Percentiles rank a stretch among this genome's conserved stretches.
phyloP scores from a whole-genome alignment of 805 yeast genomes.

The Candida germanica region DNA sequence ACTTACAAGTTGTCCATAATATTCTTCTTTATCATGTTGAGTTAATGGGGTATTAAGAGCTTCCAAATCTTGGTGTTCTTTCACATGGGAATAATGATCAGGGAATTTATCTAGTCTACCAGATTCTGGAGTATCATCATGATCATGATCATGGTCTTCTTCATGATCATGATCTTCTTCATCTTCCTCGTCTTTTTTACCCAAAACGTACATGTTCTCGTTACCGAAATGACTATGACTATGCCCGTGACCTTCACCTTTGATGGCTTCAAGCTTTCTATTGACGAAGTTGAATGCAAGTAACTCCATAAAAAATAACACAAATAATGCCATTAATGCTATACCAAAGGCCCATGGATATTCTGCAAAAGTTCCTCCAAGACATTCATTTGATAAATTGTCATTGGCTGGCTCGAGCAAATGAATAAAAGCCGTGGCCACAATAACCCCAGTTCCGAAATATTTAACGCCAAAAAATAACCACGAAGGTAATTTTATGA shows the following conservation, averaged over 20 bases:
- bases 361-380: constrained; percentile 54
- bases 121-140: neutral
- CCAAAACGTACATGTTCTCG: constrained; percentile 26
- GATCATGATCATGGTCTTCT: constrained; percentile 13
- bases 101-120: constrained; percentile 22
- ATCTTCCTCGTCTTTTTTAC: constrained; percentile 15
- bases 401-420: constrained; percentile 67
- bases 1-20: constrained; percentile 51
- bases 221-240: constrained; percentile 58
- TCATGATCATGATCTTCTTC: constrained; percentile 14
- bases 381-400: constrained; percentile 52
- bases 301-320: constrained; percentile 52
- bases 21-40: constrained; percentile 40
- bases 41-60: constrained; percentile 33
- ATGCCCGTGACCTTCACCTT: constrained; percentile 27
- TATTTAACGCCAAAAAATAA: constrained; percentile 67
- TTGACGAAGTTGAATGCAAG: constrained; percentile 48
- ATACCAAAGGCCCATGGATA: constrained; percentile 59
- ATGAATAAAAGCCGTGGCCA: constrained; percentile 80
- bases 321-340: constrained; percentile 47
- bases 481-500: constrained; percentile 56
- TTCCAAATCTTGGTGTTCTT: constrained; percentile 45
- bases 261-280: constrained; percentile 21
- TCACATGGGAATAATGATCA: constrained; percentile 43
- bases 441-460: constrained; percentile 82